Conservation (phyloP, 805 yeast genomes). For the Wickerhamiella galacta region DNA sequence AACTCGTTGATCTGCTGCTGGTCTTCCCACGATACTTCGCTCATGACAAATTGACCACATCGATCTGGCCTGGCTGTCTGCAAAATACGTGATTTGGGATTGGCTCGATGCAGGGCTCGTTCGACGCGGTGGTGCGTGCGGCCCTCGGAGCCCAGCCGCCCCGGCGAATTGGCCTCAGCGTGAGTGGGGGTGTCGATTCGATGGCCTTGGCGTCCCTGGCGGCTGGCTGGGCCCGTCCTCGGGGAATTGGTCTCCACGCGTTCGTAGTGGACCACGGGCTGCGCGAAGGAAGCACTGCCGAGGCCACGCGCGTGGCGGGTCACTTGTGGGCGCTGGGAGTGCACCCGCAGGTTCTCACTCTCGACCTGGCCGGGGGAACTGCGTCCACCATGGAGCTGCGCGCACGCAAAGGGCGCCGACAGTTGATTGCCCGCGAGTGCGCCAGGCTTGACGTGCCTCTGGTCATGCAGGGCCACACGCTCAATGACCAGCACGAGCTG, state of each 20-base stretch:
- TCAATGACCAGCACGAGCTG: conserved; percentile 61
- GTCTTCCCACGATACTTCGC: conserved; percentile 63
- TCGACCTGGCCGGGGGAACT: conserved; percentile 12
- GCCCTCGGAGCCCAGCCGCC: conserved; percentile 7
- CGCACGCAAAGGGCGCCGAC: conserved; percentile 41
- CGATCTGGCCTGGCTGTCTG: not conserved
- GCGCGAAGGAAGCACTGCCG: conserved; percentile 32
- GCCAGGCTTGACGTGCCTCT: conserved; percentile 18
- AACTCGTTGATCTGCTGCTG: conserved; percentile 81
- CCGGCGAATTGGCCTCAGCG: conserved; percentile 31
- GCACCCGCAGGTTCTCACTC: conserved; percentile 21
- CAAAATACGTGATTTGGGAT: not conserved
- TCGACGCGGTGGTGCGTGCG: not conserved
- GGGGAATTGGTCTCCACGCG: conserved; percentile 27
- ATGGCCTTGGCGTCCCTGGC: conserved; percentile 46
- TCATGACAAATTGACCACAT: conserved; percentile 1
- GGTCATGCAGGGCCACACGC: conserved; percentile 50
- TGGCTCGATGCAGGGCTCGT: not conserved
- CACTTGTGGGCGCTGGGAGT: conserved; percentile 17
- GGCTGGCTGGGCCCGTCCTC: conserved; percentile 20
- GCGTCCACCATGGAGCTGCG: conserved; percentile 34
- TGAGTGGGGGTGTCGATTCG: conserved; percentile 75
- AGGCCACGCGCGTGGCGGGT: conserved; percentile 29
- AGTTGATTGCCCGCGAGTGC: conserved; percentile 29
- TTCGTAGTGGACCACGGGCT: conserved; percentile 51